Evolutionary conservation across 2,329 filamentous ascomycete genomes (phyloP), one percentile per base, ranked within the genome.

Genomic region (Pyricularia pennisetigena): DNA sequence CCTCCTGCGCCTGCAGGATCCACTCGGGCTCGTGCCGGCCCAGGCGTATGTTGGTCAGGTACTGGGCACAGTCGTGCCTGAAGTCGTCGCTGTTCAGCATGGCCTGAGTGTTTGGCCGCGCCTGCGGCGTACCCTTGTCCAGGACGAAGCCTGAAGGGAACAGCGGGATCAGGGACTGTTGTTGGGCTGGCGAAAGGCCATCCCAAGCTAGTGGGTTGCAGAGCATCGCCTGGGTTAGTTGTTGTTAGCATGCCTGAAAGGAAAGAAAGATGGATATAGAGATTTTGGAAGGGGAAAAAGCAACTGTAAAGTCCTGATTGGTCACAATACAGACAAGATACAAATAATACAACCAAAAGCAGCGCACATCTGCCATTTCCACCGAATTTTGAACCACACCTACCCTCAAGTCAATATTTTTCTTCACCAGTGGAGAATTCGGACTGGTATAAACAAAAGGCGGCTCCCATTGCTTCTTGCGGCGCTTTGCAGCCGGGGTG

Each of bases 11-110:
- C 68, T 82, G 78, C 20, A 73, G 75, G 8, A 88, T 79, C 85
- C 85, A 87, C 16, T 79, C 78, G 1, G 80, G 78, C 70, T 86
- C 83, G 69, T 86, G 82, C 41, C 79, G 80, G 3, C 85, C 85
- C 49, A 77, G 75, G 5, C 74, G 70, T 23, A 87, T 74, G 70
- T 83, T 78, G 41, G 82, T 79, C 32, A 78, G 72, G 72, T 81
- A 82, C 16, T 76, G 77, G 10, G 76, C 77, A 16, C 78, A 77
- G 71, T 82, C 80, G 68, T 80, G 74, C 16, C 80, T 76, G 71
- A 82, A 82, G 68, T 79, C 78, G 74, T 81, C 73, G 70, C 81
- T 78, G 68, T 79, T 82, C 16, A 73, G 72, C 3, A 82, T 76
- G 0, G 76, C 74, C 3, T 72, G 68, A 5, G 78, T 65, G 68